These are phyloP conservation scores for Huntiella decipiens DNA, from an alignment of 2,329 filamentous ascomycete species.

Conservation along the genomic window DNA sequence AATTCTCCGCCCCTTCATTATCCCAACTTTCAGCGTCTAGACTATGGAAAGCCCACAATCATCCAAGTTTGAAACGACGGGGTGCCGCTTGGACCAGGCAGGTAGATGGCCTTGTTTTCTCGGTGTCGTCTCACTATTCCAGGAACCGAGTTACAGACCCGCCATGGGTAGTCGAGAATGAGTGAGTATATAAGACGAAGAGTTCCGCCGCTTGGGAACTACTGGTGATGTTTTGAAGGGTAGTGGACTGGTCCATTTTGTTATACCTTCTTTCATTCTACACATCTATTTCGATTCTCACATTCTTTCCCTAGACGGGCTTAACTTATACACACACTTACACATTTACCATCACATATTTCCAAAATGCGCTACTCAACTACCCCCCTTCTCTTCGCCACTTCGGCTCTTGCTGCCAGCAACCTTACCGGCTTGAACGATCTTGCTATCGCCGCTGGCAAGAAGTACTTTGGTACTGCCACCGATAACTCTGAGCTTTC, in stretches of 20 bases:
- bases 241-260: conserved; percentile 10
- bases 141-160: no score
- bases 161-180: no score
- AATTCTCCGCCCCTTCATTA: no score
- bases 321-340: neutral
- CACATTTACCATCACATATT: neutral
- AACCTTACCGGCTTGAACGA: conserved; percentile 24
- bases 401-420: conserved; percentile 14
- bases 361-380: conserved; percentile 14
- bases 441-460: conserved; percentile 31
- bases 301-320: conserved; percentile 4
- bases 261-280: conserved; percentile 6
- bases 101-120: no score
- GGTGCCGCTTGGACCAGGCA: no score
- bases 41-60: no score
- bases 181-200: no score
- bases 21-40: no score
- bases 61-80: no score
- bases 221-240: neutral
- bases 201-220: no score
- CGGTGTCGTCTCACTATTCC: no score
- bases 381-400: conserved; percentile 15
- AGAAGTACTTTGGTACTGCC: conserved; percentile 42
- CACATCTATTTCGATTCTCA: conserved; percentile 5
- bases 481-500: conserved; percentile 30